Base-by-base conservation (phyloP, 768 basidiomycete species). In the Leccinum truebloodii region DNA sequence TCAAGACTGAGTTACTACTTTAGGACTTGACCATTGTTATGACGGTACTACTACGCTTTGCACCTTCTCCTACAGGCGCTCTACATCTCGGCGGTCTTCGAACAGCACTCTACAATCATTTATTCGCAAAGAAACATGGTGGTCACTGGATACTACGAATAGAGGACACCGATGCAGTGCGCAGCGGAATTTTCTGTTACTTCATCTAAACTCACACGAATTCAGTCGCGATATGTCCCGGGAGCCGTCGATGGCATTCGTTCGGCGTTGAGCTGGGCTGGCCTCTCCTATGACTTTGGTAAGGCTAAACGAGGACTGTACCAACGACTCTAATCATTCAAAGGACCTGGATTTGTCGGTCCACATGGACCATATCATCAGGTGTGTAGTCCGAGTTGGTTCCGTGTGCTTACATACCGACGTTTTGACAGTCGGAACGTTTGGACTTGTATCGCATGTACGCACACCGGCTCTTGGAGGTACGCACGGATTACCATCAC, bases 61-160 rank as follows among this genome's bases (percentile, higher is more conserved):
- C 96, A 3, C 97, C 97, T 1, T 98, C 97, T 1, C 97, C 97
- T 1, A 99, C 97, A 0, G 97, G 97, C 2, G 83, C 89, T 34
- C 79, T 98, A 5, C 97, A 99, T 73, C 86, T 99, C 2, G 97
- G 97, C 1, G 97, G 97, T 0, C 84, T 99, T 14, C 79, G 97
- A 18, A 98, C 95, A 57, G 97, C 95, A 0, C 78, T 99, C 2
- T 96, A 94, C 75, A 98, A 98, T 69, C 84, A 97, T 69, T 75
- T 98, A 0, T 87, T 89, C 58, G 92, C 96, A 9, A 83, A 82
- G 67, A 93, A 92, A 72, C 78, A 84, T 14, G 86, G 85, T 3
- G 97, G 96, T 2, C 89, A 89, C 68, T 97, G 94, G 93, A 84
- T 98, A 39, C 76, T 98, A 66, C 80, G 97, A 54, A 87, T 98